Evolutionary conservation across 192 early-diverging fungal species (phyloP).

Genomic region (Mortierella claussenii): DNA sequence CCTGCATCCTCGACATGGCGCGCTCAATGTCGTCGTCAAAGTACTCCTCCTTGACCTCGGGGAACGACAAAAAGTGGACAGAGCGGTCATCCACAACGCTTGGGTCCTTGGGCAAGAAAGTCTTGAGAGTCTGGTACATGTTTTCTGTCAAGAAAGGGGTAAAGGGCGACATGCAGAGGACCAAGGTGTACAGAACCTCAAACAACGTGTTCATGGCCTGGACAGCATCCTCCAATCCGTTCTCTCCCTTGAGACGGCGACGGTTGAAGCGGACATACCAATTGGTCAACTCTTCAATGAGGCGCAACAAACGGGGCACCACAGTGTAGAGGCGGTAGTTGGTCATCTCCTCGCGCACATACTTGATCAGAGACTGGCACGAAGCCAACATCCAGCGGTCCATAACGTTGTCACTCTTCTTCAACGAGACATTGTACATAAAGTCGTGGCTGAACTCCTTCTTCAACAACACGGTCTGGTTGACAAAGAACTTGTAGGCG

Average conservation of each 20-base stretch:
- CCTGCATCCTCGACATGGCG: slow-evolving; percentile 93
- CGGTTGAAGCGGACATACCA: slow-evolving; percentile 99
- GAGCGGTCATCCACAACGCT: slow-evolving; percentile 79
- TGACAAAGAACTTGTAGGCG: slow-evolving; percentile 95
- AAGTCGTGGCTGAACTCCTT: slow-evolving; percentile 87
- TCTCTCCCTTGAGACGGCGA: slow-evolving; percentile 95
- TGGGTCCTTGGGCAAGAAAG: slow-evolving; percentile 69
- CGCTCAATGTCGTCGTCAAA: slow-evolving; percentile 97
- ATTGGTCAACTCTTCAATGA: slow-evolving; percentile 97
- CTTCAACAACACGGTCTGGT: slow-evolving; percentile 90
- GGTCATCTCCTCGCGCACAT: slow-evolving; percentile 92
- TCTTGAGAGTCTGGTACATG: slow-evolving; percentile 96
- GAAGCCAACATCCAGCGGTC: slow-evolving; percentile 98
- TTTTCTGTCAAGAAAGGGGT: slow-evolving; percentile 97
- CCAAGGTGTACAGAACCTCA: slow-evolving; percentile 94
- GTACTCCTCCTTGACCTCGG: slow-evolving; percentile 93
- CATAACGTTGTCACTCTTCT: slow-evolving; percentile 92
- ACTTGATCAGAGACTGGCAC: slow-evolving; percentile 93
- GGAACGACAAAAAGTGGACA: slow-evolving; percentile 96
- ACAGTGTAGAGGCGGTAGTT: slow-evolving; percentile 99
- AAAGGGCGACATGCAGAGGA: slow-evolving; percentile 94
- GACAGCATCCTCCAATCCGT: slow-evolving; percentile 85
- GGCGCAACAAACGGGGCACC: slow-evolving; percentile 86
- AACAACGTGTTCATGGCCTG: slow-evolving; percentile 94
- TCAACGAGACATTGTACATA: slow-evolving; percentile 75